A percentile compares a stretch with the other conserved stretches of the same genome.
Conservation (phyloP, 306 rosid species). For the Cajanus cajan region DNA sequence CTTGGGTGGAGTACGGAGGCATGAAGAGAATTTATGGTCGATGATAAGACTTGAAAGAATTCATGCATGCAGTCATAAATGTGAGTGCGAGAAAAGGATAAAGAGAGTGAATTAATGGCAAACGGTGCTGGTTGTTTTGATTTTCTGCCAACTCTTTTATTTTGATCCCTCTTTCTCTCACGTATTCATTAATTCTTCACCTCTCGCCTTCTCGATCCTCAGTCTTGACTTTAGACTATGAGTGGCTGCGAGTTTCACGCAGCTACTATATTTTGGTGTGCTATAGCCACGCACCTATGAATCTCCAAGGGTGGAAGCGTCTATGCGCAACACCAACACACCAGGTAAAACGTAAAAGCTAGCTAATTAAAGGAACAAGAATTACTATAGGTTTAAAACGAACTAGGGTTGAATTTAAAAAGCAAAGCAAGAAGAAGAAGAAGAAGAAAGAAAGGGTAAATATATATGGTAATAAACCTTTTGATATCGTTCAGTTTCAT, state of each 20-base stretch:
- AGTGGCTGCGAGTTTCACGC: slow-evolving; percentile 6
- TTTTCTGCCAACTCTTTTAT: slow-evolving; percentile 25
- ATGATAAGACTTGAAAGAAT: slow-evolving; percentile 19
- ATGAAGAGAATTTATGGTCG: slow-evolving; percentile 21
- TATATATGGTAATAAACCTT: slow-evolving; percentile 48
- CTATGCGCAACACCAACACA: not conserved
- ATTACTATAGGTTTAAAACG: not conserved
- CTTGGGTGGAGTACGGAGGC: slow-evolving; percentile 2
- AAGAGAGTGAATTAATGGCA: slow-evolving; percentile 20
- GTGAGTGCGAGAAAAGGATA: not conserved
- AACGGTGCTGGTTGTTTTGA: slow-evolving; percentile 35
- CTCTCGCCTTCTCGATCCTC: not conserved
- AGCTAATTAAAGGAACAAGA: not conserved
- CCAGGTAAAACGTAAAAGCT: not conserved
- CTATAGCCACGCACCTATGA: slow-evolving; percentile 8
- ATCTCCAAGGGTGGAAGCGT: not conserved
- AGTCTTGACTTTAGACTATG: not conserved
- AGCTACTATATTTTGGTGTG: not conserved
- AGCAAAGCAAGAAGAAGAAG: not conserved
- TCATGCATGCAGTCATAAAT: slow-evolving; percentile 32
- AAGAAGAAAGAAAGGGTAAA: not conserved
- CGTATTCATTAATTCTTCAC: slow-evolving; percentile 5
- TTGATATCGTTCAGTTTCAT: slow-evolving; percentile 90
- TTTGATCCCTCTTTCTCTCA: not conserved
- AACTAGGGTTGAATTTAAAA: slow-evolving; percentile 33